Evolutionary conservation across 768 basidiomycete species (phyloP).

Genomic region (Mycena leptocephala): DNA sequence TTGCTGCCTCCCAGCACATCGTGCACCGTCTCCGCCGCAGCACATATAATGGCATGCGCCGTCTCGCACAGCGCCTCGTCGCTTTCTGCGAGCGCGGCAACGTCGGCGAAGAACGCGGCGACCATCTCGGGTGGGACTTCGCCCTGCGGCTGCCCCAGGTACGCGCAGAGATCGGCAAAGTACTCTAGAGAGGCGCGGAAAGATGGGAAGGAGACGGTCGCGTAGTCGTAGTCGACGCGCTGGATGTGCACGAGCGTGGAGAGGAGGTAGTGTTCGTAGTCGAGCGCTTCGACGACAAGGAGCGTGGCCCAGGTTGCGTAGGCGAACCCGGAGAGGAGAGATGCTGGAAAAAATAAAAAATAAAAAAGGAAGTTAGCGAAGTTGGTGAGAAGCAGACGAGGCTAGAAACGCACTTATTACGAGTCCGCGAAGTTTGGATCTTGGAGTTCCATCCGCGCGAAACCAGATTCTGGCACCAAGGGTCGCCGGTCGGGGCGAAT

Average conservation of each 20-base stretch:
- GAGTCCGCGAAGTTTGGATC: conserved; percentile 35
- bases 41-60: conserved; percentile 3
- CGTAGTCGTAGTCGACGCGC: conserved; percentile 36
- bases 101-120: neutral
- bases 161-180: conserved; percentile 31
- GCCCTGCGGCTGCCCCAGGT: neutral
- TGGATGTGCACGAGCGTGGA: conserved; percentile 37
- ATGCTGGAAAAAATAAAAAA: neutral
- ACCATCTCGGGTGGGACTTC: conserved; percentile 7
- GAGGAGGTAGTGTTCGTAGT: conserved; percentile 37
- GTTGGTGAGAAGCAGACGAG: neutral
- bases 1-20: conserved; percentile 16
- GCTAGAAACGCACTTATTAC: conserved; percentile 21
- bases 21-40: conserved; percentile 24
- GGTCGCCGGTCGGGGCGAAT: conserved; percentile 14
- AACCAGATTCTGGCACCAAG: conserved; percentile 32
- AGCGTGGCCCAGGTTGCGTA: conserved; percentile 27
- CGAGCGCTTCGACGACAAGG: conserved; percentile 32
- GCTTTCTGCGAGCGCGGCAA: neutral
- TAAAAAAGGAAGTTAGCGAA: neutral
- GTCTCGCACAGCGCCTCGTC: neutral
- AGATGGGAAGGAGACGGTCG: neutral
- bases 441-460: conserved; percentile 20
- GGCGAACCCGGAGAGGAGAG: conserved; percentile 5
- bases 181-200: conserved; percentile 12